Base-by-base conservation (phyloP, 2,329 filamentous ascomycete species). In the Escovopsis weberi region DNA sequence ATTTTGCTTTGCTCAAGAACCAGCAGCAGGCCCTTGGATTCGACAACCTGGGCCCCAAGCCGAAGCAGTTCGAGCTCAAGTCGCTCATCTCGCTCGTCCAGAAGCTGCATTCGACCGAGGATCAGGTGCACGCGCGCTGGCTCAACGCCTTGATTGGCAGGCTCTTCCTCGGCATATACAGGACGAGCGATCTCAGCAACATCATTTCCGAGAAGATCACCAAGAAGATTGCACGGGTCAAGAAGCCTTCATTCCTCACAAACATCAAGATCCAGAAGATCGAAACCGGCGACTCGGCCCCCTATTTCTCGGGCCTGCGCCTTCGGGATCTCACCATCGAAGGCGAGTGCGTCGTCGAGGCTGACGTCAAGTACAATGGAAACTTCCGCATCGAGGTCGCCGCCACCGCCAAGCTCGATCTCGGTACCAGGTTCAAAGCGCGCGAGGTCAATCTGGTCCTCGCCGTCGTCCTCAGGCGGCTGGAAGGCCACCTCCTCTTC, bases 211-310 rank as follows among this genome's bases (percentile, higher is more conserved):
- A 78, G 45, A 95, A 94, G 63, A 82, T 98, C 48, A 87, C 85
- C 19, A 95, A 94, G 64, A 98, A 98, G 67, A 94, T 98, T 43
- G 80, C 88, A 1, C 78, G 91, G 32, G 89, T 94, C 26, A 91
- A 93, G 53, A 88, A 88, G 51, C 91, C 91, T 0, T 80, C 81
- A 2, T 94, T 96, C 54, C 79, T 98, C 44, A 87, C 85, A 15
- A 81, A 82, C 50, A 81, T 98, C 45, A 73, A 74, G n/a, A 74
- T 96, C 37, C 81, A 81, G 50, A 80, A 78, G 41, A 86, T 98
- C 42, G 77, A 93, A 53, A 84, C 88, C 49, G 91, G 91, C 4
- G 82, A 91, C 50, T 77, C 85, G 1, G 84, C 87, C 2, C 91
- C 91, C 0, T 84, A 86, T 49, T 78, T 98, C 52, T 94, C 84